A percentile compares a stretch with the other conserved stretches of the same genome.
phyloP scores from a whole-genome alignment of 1,139 yeast genomes.

The Zygosaccharomyces sapae region DNA sequence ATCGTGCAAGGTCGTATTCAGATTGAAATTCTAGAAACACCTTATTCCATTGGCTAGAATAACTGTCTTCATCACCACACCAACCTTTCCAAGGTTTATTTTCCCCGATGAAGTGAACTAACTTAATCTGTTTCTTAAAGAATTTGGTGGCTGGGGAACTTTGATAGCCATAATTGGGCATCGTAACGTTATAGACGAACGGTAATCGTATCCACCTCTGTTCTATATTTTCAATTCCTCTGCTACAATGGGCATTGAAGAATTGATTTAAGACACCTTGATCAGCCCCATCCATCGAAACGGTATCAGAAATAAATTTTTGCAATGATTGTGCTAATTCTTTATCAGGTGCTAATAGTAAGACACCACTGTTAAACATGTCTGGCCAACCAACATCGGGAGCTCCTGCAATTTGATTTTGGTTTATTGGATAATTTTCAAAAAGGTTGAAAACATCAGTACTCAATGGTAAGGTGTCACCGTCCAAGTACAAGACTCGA shows the following conservation, averaged over 20 bases:
- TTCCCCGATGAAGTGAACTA: slow-evolving; percentile 79
- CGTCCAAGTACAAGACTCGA: slow-evolving; percentile 69
- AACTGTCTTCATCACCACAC: slow-evolving; percentile 17
- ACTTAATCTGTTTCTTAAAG: slow-evolving; percentile 52
- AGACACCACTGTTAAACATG: slow-evolving; percentile 84
- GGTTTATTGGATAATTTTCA: slow-evolving; percentile 21
- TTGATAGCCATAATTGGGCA: slow-evolving; percentile 72
- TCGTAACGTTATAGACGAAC: slow-evolving; percentile 77
- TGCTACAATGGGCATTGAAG: slow-evolving; percentile 46
- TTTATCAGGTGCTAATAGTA: slow-evolving; percentile 58
- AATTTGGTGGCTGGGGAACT: slow-evolving; percentile 70
- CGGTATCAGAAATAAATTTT: slow-evolving; percentile 37
- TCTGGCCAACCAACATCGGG: slow-evolving; percentile 97
- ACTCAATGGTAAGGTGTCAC: slow-evolving; percentile 68
- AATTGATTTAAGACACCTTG: slow-evolving; percentile 87
- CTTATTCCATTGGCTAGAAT: slow-evolving; percentile 21
- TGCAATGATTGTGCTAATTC: slow-evolving; percentile 45
- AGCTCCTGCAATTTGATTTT: slow-evolving; percentile 59
- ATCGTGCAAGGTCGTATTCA: slow-evolving; percentile 11
- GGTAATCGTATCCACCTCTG: slow-evolving; percentile 65
- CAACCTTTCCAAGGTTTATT: slow-evolving; percentile 68
- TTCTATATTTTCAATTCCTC: slow-evolving; percentile 6
- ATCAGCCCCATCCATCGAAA: slow-evolving; percentile 90
- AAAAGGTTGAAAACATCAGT: slow-evolving; percentile 24
- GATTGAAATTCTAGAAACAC: slow-evolving; percentile 20